phyloP scores from a whole-genome alignment of 2,329 filamentous ascomycete genomes.

The Colletotrichum spaethianum region DNA sequence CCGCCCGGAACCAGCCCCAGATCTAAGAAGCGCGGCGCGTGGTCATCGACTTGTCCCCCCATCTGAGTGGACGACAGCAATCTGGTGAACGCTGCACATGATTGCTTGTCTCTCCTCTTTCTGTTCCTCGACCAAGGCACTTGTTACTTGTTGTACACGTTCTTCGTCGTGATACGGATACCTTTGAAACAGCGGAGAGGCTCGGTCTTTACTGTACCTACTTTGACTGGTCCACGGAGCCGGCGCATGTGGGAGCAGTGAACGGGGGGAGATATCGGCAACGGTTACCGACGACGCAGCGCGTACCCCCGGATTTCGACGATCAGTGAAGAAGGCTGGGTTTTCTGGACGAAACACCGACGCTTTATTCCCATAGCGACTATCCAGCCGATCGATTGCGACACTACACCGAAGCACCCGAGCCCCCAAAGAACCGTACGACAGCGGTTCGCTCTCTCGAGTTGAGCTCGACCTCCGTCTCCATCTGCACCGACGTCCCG shows the following conservation, averaged over 20 bases:
- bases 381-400: background rate
- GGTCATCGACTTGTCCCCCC: slow-evolving; percentile 31
- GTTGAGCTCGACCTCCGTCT: background rate
- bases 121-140: background rate
- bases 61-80: slow-evolving; percentile 36
- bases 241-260: slow-evolving; percentile 1
- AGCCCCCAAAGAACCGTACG: background rate
- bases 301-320: slow-evolving; percentile 10
- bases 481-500: background rate
- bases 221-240: background rate
- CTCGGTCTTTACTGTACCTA: background rate
- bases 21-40: slow-evolving; percentile 27
- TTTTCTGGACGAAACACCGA: slow-evolving; percentile 2
- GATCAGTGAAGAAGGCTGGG: background rate
- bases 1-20: slow-evolving; percentile 24
- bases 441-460: background rate
- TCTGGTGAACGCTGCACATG: slow-evolving; percentile 38
- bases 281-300: slow-evolving; percentile 14
- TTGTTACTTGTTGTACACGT: background rate
- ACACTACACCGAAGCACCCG: background rate
- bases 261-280: slow-evolving; percentile 7
- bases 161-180: background rate
- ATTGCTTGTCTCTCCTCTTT: slow-evolving; percentile 27
- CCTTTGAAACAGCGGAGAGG: background rate
- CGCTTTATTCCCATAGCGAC: background rate